Percentiles rank a stretch among this genome's conserved stretches.
phyloP scores from a whole-genome alignment of 2,329 filamentous ascomycete genomes.

The Westerdykella aurantiaca region DNA sequence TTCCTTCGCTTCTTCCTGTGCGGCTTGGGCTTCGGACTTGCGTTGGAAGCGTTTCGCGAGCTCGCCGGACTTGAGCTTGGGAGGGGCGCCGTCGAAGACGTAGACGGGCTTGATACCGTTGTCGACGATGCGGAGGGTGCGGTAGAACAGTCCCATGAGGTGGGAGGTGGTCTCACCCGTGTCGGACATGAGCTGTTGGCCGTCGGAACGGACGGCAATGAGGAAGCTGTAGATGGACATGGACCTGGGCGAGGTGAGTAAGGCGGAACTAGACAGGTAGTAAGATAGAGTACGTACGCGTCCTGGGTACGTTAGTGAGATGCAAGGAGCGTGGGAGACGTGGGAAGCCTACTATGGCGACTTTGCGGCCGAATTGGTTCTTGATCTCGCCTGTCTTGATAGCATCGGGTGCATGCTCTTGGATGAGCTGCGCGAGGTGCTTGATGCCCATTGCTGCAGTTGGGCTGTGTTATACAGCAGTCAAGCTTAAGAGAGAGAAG shows the following conservation, averaged over 20 bases:
- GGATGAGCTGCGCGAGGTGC: conserved; percentile 45
- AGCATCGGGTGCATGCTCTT: conserved; percentile 86
- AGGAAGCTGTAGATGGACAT: conserved; percentile 99
- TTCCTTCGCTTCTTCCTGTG: conserved; percentile 91
- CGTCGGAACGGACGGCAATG: conserved; percentile 92
- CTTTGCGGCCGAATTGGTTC: conserved; percentile 96
- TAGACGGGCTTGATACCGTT: conserved; percentile 98
- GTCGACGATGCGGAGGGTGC: conserved; percentile 94
- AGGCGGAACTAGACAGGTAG: not conserved
- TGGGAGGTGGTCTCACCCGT: conserved; percentile 95
- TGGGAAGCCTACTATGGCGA: conserved; percentile 70
- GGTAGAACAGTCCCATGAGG: conserved; percentile 99
- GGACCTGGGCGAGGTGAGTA: conserved; percentile 51
- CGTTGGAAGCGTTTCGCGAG: conserved; percentile 92
- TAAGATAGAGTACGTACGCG: conserved; percentile 35
- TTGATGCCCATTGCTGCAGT: conserved; percentile 36
- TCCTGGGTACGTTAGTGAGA: conserved; percentile 36
- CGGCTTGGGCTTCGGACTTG: conserved; percentile 86
- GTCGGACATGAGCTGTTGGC: conserved; percentile 93
- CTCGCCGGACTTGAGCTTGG: conserved; percentile 96
- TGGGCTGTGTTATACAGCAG: not conserved
- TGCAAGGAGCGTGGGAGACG: not conserved
- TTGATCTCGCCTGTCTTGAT: conserved; percentile 98
- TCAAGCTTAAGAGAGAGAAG: not conserved
- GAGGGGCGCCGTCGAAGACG: conserved; percentile 94